Percentiles rank a stretch among this genome's conserved stretches.
Evolutionary conservation across 1,284 basidiomycete genomes (phyloP).

Genomic region (Spongiforma sp.): DNA sequence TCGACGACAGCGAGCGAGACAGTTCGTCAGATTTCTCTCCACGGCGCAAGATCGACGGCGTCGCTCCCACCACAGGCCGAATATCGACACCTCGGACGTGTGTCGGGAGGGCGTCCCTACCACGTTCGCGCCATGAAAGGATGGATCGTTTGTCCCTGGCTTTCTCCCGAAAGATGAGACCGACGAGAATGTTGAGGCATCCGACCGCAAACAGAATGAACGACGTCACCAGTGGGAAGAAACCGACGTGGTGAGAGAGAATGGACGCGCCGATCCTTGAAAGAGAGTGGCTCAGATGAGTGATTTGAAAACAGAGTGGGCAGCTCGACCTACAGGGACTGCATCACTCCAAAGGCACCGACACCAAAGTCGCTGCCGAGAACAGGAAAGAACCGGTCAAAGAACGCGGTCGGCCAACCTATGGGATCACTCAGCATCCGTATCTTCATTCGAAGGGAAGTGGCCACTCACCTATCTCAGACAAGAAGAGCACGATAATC

Average conservation of each 20-base stretch:
- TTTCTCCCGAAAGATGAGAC: constrained; percentile 71
- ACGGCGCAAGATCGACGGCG: constrained; percentile 14
- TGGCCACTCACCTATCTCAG: constrained; percentile 48
- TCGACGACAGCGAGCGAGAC: constrained; percentile 12
- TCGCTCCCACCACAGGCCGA: constrained; percentile 19
- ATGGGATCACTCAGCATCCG: constrained; percentile 30
- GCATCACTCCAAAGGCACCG: constrained; percentile 82
- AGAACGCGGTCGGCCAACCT: constrained; percentile 76
- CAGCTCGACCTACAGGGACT: constrained; percentile 66
- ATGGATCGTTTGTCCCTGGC: constrained; percentile 69
- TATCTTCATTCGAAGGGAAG: neutral
- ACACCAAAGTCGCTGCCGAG: constrained; percentile 84
- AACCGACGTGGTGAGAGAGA: constrained; percentile 80
- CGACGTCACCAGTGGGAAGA: constrained; percentile 82
- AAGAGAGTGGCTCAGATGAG: neutral
- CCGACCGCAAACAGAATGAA: constrained; percentile 89
- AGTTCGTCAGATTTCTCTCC: constrained; percentile 9
- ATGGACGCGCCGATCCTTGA: constrained; percentile 76
- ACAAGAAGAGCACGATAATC: constrained; percentile 69
- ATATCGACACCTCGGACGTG: constrained; percentile 27
- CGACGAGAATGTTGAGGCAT: constrained; percentile 81
- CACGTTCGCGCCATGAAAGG: constrained; percentile 65
- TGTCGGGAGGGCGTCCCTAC: constrained; percentile 64
- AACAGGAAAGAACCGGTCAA: constrained; percentile 83
- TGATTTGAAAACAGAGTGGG: neutral